Base-by-base conservation (phyloP, 306 rosid genomes). In the Cucumis cinereus region DNA sequence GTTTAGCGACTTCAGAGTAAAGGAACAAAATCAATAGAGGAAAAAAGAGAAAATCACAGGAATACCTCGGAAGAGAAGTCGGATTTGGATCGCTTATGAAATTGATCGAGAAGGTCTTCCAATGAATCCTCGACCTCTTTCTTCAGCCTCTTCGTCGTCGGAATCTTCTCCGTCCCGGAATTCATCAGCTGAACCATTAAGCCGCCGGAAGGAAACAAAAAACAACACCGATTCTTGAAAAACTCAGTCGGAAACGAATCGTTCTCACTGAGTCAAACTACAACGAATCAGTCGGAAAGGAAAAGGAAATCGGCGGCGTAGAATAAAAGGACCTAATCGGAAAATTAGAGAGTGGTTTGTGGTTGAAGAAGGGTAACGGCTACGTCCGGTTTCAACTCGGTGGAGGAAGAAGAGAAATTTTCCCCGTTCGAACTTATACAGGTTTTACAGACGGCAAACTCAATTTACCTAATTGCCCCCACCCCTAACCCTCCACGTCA, bases 41-140 rank as follows among this genome's bases (percentile, higher is more conserved):
- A 69, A 13, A 73, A 45, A 13, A 73, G 23, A 49, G 20, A 67
- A 15, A 45, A n/a, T n/a, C 75, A 30, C 24, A 20, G 50, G 3
- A 77, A 77, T 43, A 90, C 98, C 93, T 90, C 60, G 3, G 87
- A 23, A 50, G 83, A 41, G 16, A 80, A 67, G 36, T 79, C 57
- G 33, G 83, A 79, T 79, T 87, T 93, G 78, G 81, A 58, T n/a
- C 96, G 97, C 84, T 91, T 93, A 68, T 69, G 78, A 26, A 86
- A 80, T 6, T 93, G 89, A 9, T 82, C 88, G 61, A 82, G 83
- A 17, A 86, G 83, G 33, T 88, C 92, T 38, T 90, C 92, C 9
- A 85, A 79, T 1, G 87, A 33, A 15, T 93, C 98, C 76, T 88
- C 97, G 35, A 87, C 84, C 87, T 91, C 98, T 79, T 85, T 66